phyloP scores from a whole-genome alignment of 2,329 filamentous ascomycete species.

The Neonectria faginata region DNA sequence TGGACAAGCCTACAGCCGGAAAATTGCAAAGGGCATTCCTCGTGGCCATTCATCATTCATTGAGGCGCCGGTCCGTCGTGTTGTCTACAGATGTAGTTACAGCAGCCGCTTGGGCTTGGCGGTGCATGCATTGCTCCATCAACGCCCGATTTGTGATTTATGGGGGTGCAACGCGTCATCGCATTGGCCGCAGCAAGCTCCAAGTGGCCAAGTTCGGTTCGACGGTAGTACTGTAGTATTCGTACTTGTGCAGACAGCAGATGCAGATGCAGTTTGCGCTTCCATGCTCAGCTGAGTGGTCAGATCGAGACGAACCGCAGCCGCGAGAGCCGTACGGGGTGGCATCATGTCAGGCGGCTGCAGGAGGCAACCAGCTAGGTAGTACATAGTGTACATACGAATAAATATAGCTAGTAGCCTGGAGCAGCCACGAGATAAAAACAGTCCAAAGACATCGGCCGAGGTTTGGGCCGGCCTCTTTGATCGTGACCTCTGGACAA shows the following conservation, averaged over 20 bases:
- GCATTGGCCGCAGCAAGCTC: constrained; percentile 36
- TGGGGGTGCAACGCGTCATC: constrained; percentile 42
- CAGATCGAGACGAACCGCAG: neutral
- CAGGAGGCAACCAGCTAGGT: neutral
- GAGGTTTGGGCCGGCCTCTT: neutral
- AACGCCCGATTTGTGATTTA: neutral
- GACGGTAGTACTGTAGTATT: constrained; percentile 35
- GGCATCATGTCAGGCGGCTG: neutral
- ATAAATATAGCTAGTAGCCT: too few species aligned
- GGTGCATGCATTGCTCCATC: neutral
- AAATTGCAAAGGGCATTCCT: neutral
- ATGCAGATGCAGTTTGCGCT: neutral
- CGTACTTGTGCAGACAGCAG: neutral
- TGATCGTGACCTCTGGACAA: neutral
- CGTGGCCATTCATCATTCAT: neutral
- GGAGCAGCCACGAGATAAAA: neutral
- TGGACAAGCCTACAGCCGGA: neutral
- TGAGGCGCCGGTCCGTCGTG: neutral
- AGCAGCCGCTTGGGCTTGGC: constrained; percentile 18
- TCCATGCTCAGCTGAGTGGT: neutral
- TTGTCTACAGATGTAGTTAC: constrained; percentile 9
- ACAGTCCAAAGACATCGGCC: neutral
- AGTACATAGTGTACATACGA: too few species aligned
- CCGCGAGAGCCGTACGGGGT: neutral
- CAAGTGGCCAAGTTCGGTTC: constrained; percentile 37